Evolutionary conservation across 352 stramenopile species (phyloP).

Genomic region (Phytophthora pini): DNA sequence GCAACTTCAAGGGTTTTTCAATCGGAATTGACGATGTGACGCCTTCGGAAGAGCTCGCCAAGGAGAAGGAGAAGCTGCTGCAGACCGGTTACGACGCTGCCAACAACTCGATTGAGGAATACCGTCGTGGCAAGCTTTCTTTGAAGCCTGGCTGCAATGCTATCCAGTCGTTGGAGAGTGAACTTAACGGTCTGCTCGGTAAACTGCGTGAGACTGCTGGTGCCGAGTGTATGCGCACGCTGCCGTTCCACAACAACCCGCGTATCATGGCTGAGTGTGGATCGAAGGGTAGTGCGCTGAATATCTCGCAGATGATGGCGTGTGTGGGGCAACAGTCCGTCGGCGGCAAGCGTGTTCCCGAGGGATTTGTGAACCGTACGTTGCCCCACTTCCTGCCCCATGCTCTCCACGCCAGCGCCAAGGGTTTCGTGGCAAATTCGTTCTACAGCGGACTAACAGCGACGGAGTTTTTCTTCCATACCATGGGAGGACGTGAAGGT

Average conservation of each 20-base stretch:
- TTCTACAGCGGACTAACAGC: conserved; percentile 99
- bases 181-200: conserved; percentile 98
- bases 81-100: conserved; percentile 86
- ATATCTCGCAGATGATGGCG: conserved; percentile 99
- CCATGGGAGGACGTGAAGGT: conserved; percentile 99
- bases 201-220: conserved; percentile 98
- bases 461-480: conserved; percentile 99
- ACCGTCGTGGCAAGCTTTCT: conserved; percentile 93
- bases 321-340: conserved; percentile 99
- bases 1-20: conserved; percentile 97
- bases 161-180: conserved; percentile 98
- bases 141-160: conserved; percentile 97
- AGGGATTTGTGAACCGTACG: conserved; percentile 99
- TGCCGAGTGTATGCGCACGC: conserved; percentile 97
- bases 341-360: conserved; percentile 97
- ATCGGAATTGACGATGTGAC: conserved; percentile 99
- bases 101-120: conserved; percentile 94
- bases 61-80: conserved; percentile 96
- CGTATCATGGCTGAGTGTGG: conserved; percentile 99
- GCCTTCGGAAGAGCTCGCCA: conserved; percentile 93
- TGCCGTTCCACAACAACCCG: conserved; percentile 97
- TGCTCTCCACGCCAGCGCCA: conserved; percentile 95
- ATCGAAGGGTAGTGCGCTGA: conserved; percentile 98
- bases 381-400: conserved; percentile 97
- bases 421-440: conserved; percentile 99